Percentiles rank a stretch among this genome's conserved stretches.
Evolutionary conservation across 2,329 filamentous ascomycete species (phyloP).

Genomic region (Hortaea sp.): DNA sequence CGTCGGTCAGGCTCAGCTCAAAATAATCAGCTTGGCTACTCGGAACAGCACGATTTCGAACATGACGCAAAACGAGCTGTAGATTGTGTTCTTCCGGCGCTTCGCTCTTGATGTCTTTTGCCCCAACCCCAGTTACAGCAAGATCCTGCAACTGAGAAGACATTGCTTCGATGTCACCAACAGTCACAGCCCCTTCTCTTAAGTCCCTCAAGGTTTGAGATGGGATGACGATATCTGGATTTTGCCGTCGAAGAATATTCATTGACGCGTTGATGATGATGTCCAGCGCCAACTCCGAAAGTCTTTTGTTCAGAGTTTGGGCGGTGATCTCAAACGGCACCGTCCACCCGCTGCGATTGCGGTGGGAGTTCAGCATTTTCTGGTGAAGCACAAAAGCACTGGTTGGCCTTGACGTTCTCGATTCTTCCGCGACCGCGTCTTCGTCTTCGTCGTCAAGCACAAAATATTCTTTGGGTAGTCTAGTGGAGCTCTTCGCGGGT

Average conservation of each 20-base stretch:
- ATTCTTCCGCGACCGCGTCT: not conserved
- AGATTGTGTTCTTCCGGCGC: too few relatives aligned
- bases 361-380: not conserved
- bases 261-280: not conserved
- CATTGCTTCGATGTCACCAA: conserved; percentile 10
- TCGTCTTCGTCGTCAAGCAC: conserved; percentile 10
- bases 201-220: conserved; percentile 7
- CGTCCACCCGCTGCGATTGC: conserved; percentile 1
- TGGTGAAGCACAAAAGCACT: not conserved
- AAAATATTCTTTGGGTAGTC: conserved; percentile 6
- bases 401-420: not conserved
- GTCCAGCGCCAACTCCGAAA: not conserved
- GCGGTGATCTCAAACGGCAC: conserved; percentile 2
- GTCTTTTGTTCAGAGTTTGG: not conserved
- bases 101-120: not conserved
- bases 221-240: not conserved
- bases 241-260: not conserved
- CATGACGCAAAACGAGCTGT: too few relatives aligned
- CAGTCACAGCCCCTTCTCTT: conserved; percentile 3
- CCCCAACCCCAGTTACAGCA: not conserved
- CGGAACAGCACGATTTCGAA: too few relatives aligned
- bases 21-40: too few relatives aligned
- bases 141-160: conserved; percentile 7
- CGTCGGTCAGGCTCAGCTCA: not conserved
- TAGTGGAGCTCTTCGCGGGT: conserved; percentile 3